Percentiles rank a stretch among this genome's conserved stretches.
phyloP scores from a whole-genome alignment of 164 flowering plant species.

The Houttuynia cordata region DNA sequence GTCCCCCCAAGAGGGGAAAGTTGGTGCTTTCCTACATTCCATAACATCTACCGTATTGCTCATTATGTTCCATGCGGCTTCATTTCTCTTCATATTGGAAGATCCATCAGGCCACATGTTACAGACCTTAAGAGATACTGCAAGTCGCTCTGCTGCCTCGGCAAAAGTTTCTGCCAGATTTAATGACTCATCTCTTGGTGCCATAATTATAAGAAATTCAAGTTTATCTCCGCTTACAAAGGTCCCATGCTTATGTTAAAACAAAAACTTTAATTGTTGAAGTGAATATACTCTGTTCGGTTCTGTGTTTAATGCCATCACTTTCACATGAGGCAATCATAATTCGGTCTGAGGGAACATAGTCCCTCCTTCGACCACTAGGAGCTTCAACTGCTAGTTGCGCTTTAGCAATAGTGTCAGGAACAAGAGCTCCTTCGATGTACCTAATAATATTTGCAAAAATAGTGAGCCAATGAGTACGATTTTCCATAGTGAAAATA shows the following conservation, averaged over 20 bases:
- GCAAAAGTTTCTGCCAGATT: slow-evolving; percentile 55
- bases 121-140: slow-evolving; percentile 45
- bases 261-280: not conserved
- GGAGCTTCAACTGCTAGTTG: slow-evolving; percentile 23
- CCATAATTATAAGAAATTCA: slow-evolving; percentile 77
- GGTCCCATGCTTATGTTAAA: slow-evolving; percentile 31
- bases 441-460: slow-evolving; percentile 32
- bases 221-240: slow-evolving; percentile 49
- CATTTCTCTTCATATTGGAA: slow-evolving; percentile 13
- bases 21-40: slow-evolving; percentile 27
- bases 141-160: slow-evolving; percentile 44
- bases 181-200: slow-evolving; percentile 53
- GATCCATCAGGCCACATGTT: slow-evolving; percentile 54
- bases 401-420: slow-evolving; percentile 21
- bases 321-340: slow-evolving; percentile 80
- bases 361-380: slow-evolving; percentile 75
- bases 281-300: slow-evolving; percentile 33
- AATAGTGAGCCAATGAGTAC: not conserved
- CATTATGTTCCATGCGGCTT: slow-evolving; percentile 35
- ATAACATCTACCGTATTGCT: slow-evolving; percentile 41
- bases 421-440: slow-evolving; percentile 67
- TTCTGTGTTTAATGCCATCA: slow-evolving; percentile 25
- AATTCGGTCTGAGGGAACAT: slow-evolving; percentile 76
- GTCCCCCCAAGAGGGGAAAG: slow-evolving; percentile 72
- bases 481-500: not conserved